Evolutionary conservation across 116 monocot species (phyloP).

Genomic region (Iris pallida): DNA sequence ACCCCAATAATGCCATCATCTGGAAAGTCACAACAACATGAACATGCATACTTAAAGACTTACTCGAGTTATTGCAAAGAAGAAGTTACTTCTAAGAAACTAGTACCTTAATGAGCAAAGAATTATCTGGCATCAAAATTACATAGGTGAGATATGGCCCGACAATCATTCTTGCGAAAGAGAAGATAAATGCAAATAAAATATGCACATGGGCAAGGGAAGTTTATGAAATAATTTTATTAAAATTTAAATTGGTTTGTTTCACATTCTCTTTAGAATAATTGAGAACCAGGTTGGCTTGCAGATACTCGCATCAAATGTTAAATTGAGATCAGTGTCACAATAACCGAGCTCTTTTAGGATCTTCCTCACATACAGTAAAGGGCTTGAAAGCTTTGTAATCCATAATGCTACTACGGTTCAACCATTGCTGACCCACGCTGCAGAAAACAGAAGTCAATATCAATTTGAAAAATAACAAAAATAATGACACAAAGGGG

Average conservation of each 20-base stretch:
- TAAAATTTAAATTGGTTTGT: too few species aligned
- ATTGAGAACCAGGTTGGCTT: too few species aligned
- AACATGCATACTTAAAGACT: not conserved
- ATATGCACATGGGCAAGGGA: slow-evolving; percentile 44
- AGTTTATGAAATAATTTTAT: too few species aligned
- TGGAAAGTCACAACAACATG: slow-evolving; percentile 11
- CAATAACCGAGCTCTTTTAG: slow-evolving; percentile 79
- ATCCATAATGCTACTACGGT: slow-evolving; percentile 57
- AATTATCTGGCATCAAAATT: slow-evolving; percentile 61
- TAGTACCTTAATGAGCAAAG: slow-evolving; percentile 71
- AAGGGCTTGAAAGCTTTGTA: slow-evolving; percentile 85
- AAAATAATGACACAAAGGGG: not conserved
- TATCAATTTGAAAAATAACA: not conserved
- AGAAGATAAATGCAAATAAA: slow-evolving; percentile 61
- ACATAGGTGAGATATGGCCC: slow-evolving; percentile 65
- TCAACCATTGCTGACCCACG: slow-evolving; percentile 84
- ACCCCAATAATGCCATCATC: slow-evolving; percentile 66
- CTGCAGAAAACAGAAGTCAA: slow-evolving; percentile 14
- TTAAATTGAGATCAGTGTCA: slow-evolving; percentile 64
- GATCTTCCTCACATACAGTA: slow-evolving; percentile 73
- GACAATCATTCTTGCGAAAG: slow-evolving; percentile 68
- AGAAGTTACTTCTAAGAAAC: not conserved
- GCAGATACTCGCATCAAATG: slow-evolving; percentile 48
- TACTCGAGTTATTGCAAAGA: too few species aligned
- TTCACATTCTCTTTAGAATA: too few species aligned